Base-by-base conservation (phyloP, 345 rosid species). In the Hypericum androsaemum region DNA sequence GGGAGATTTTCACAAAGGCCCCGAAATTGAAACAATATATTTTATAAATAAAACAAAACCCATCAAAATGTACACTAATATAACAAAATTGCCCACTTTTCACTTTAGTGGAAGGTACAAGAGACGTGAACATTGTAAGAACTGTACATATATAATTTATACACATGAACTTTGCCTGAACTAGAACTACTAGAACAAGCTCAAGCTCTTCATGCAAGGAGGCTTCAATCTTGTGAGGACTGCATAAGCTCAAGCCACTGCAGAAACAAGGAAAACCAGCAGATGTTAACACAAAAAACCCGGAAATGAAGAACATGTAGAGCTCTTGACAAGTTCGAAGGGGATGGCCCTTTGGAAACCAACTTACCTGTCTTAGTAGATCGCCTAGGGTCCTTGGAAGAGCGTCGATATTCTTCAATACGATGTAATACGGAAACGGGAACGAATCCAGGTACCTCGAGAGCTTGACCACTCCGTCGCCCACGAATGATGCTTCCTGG, bases 211-310 rank as follows among this genome's bases (percentile, higher is more conserved):
- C 46, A 15, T 41, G 15, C 12, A 56, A 13, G 7, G 12, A 7
- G 8, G 14, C 14, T 6, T 64, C 58, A 88, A 43, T 84, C 89
- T 62, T 77, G 74, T 3, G 80, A 65, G 56, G 52, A 63, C 68
- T 83, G 95, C 96, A 85, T 85, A 44, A 92, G 71, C 82, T 92
- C 98, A 10, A 92, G 88, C 98, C 96, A 92, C 98, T 88, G 83
- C 66, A 43, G 62, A 47, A 42, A 39, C 12, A 39, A 22, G 47
- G 43, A 5, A 39, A 52, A 64, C 42, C 10, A 9, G 5, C 14
- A 28, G 56, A 37, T 1, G 46, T n/a, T 28, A 22, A 8, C 5
- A 47, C 35, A 41, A n/a, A 9, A 5, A 0, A 12, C 13, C 3
- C 13, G 16, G 39, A 32, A 44, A 6, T 43, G 46, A 32, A 42